Evolutionary conservation across 306 rosid genomes (phyloP).

Genomic region (Gleditsia sinensis): DNA sequence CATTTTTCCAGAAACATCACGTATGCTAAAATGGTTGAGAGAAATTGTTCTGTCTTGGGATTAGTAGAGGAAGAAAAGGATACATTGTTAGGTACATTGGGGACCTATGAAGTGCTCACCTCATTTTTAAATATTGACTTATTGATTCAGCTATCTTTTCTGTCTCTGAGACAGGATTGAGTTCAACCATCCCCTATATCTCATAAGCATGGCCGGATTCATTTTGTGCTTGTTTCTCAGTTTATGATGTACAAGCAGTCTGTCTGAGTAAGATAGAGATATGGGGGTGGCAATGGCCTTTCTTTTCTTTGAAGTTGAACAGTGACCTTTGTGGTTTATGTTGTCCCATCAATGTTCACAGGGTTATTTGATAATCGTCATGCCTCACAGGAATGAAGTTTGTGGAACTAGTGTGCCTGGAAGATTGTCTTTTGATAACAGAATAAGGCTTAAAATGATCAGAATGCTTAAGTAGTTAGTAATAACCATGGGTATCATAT

Average conservation of each 20-base stretch:
- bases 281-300: not conserved
- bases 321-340: slow-evolving; percentile 2
- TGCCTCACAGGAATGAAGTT: not conserved
- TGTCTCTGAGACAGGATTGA: not conserved
- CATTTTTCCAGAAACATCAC: not conserved
- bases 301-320: slow-evolving; percentile 11
- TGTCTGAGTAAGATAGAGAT: not conserved
- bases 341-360: not conserved
- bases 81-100: slow-evolving; percentile 1
- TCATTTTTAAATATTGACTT: not conserved
- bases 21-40: not conserved
- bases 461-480: not conserved
- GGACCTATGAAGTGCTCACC: not conserved
- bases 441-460: slow-evolving; percentile 6
- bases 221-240: slow-evolving; percentile 3
- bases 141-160: not conserved
- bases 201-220: not conserved
- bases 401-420: not conserved
- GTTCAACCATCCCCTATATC: not conserved
- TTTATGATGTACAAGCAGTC: slow-evolving; percentile 3
- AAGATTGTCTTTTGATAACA: slow-evolving; percentile 15
- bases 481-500: not conserved
- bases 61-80: slow-evolving; percentile 17
- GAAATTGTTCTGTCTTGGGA: not conserved
- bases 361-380: not conserved